Percentiles rank a stretch among this genome's conserved stretches.
Evolutionary conservation across 257 asterid species (phyloP).

Genomic region (Plantago major): DNA sequence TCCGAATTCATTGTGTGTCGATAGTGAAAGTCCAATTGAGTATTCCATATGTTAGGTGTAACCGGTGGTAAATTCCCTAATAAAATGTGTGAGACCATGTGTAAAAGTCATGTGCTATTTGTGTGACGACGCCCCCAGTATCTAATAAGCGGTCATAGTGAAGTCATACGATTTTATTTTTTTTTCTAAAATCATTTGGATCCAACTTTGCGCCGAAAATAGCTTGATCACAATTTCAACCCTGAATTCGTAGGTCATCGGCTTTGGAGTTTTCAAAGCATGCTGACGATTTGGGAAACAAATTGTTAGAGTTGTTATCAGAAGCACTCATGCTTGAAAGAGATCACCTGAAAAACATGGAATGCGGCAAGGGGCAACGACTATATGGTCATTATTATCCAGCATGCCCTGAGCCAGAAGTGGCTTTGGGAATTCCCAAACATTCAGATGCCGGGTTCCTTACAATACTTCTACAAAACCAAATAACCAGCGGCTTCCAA

Average conservation of each 20-base stretch:
- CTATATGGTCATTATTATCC: slow-evolving; percentile 18
- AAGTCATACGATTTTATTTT: too few species aligned
- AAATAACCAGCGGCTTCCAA: slow-evolving; percentile 13
- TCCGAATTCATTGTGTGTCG: too few species aligned
- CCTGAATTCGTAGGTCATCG: neutral
- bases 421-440: slow-evolving; percentile 12
- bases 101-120: too few species aligned
- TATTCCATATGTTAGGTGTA: too few species aligned
- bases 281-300: slow-evolving; percentile 9
- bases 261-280: neutral
- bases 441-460: slow-evolving; percentile 22
- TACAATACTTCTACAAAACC: slow-evolving; percentile 18
- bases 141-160: too few species aligned
- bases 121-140: too few species aligned
- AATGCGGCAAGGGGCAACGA: slow-evolving; percentile 17
- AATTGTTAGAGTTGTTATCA: slow-evolving; percentile 10
- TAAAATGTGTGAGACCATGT: too few species aligned
- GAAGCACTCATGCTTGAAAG: slow-evolving; percentile 20
- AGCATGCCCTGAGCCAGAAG: slow-evolving; percentile 22
- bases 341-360: slow-evolving; percentile 17
- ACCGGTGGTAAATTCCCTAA: too few species aligned
- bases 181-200: neutral
- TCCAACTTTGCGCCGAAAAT: neutral
- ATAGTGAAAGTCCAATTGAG: too few species aligned
- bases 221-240: neutral